Evolutionary conservation across 192 early-diverging fungal genomes (phyloP), one percentile per base, ranked within the genome.

Genomic region (Cetraspora pellucida): DNA sequence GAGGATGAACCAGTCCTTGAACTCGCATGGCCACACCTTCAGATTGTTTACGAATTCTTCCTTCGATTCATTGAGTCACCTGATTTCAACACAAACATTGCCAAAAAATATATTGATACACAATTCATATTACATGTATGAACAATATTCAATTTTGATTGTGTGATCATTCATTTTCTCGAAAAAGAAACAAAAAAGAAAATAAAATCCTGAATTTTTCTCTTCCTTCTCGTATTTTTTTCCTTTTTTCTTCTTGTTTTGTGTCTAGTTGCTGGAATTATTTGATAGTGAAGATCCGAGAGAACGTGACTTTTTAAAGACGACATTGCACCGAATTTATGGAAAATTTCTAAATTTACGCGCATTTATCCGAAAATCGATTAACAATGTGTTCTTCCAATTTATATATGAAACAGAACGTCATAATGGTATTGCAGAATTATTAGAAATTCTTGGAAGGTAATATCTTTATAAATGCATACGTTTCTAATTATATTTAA

Each of bases 201-300:
- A 43, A 37, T 11, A 55, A 23, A 27, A 58, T 46, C 52, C 44
- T 45, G 27, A 17, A 70, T 47, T 61, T 37, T 68, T 46, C 50
- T 9, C 74, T 0, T 74, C 79, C n/a, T 23, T 13, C 55, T 16
- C 60, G 28, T 50, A 43, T 30, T 50, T n/a, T 60, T 46, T 47
- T 17, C 69, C 30, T 8, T 37, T 72, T 74, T 59, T 72, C 49
- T 45, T 67, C 30, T 59, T 58, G 9, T 72, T 45, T 28, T 57
- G 13, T 28, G 25, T 28, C 28, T 83, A 98, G 95, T 85, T 99
- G 10, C 84, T 99, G 74, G 96, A 97, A 59, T 83, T 99, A n/a
- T 99, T 99, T 83, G 97, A 99, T 81, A 95, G 93, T 77, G 98
- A 99, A 81, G 98, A 99, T 86, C 96, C 97, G 14, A 87, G 97